phyloP scores from a whole-genome alignment of 1,284 basidiomycete genomes.

The Phellinidium pouzarii region DNA sequence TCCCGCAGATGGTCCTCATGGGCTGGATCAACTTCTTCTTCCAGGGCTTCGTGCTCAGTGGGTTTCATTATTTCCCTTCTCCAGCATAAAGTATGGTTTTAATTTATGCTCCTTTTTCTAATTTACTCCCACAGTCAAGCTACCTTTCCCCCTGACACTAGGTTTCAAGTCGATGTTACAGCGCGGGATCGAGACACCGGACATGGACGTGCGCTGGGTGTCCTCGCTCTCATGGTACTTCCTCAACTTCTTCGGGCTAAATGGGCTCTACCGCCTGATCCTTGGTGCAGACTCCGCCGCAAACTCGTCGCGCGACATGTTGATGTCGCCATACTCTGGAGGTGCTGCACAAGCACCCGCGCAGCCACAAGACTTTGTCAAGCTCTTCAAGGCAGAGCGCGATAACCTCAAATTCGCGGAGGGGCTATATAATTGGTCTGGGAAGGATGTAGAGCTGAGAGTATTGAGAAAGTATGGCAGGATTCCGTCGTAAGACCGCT shows the following conservation, averaged over 20 bases:
- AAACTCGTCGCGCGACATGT: conserved; percentile 70
- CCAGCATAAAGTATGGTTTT: neutral
- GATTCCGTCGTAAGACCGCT: conserved; percentile 22
- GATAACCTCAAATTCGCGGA: conserved; percentile 93
- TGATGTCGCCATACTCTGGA: conserved; percentile 57
- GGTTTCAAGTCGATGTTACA: conserved; percentile 99
- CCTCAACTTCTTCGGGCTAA: conserved; percentile 96
- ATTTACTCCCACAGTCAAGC: conserved; percentile 67
- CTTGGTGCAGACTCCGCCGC: conserved; percentile 89
- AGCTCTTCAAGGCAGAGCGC: conserved; percentile 86
- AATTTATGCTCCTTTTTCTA: neutral
- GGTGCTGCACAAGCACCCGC: conserved; percentile 39
- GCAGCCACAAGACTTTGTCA: conserved; percentile 77
- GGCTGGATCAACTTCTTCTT: conserved; percentile 99
- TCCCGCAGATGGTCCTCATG: conserved; percentile 98
- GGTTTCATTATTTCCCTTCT: conserved; percentile 32
- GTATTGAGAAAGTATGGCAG: conserved; percentile 73
- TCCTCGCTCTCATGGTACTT: conserved; percentile 99
- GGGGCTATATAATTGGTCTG: conserved; percentile 77
- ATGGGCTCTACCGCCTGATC: conserved; percentile 90
- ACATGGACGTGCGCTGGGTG: conserved; percentile 99
- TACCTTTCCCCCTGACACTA: conserved; percentile 94
- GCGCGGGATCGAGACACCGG: conserved; percentile 89
- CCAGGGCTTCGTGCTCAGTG: conserved; percentile 95
- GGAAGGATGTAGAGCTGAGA: conserved; percentile 71